Evolutionary conservation across 1,284 basidiomycete species (phyloP), one percentile per base, ranked within the genome.

Genomic region (Crocinoboletus sp.): DNA sequence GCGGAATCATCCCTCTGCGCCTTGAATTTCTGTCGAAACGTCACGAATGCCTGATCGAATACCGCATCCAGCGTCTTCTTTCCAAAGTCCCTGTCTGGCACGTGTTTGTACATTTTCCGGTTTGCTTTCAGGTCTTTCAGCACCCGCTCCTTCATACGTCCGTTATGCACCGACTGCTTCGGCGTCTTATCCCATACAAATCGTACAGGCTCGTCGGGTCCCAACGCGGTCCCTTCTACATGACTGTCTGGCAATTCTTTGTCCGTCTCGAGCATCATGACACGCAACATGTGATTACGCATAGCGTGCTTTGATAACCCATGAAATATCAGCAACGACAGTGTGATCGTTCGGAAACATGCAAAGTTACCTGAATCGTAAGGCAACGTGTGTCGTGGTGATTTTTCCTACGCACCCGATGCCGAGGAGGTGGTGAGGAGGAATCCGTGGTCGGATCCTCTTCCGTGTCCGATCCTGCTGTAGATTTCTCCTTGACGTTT

Each of bases 121-220:
- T 76, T 76, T 7, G 68, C 67, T 43, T 73, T 80, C 41, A 87
- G 63, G 54, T 85, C 80, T 5, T 66, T 65, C 19, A 86, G 57
- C 11, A 86, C 59, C 13, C 78, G 77, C 13, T 69, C 64, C 64
- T 82, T 86, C 84, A 86, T 87, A 6, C 73, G 71, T 6, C 69
- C 67, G 48, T 87, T 87, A 53, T 86, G 84, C 16, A 77, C 69
- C 0, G 82, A 85, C 53, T 86, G 82, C 48, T 77, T 83, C 8
- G 74, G 69, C 1, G 84, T 87, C 60, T 83, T 84, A 44, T 80
- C 77, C 84, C 84, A 87, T 4, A 85, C 79, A 54, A 87, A 87
- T 12, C 84, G 79, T 9, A 88, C 68, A 2, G 82, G 74, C 16
- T 80, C 71, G 16, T 68, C 57, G 6, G 67, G 51, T 3, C 63